Conservation (phyloP, 306 rosid genomes). For the Herpetospermum pedunculosum region DNA sequence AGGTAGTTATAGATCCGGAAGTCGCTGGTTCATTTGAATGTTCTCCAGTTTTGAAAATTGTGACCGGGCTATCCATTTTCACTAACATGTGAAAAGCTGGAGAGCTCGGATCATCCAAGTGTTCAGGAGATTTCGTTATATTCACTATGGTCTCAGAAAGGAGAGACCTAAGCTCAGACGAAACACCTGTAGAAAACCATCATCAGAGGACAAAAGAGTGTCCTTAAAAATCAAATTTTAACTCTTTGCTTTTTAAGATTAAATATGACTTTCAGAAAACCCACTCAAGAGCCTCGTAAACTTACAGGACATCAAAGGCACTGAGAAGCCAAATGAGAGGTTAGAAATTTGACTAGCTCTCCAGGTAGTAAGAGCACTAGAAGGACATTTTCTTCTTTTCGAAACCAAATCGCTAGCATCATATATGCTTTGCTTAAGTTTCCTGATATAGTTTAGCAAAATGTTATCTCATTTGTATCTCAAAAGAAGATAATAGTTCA, state of each 20-base stretch:
- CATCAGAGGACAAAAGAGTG: not conserved
- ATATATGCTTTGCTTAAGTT: constrained; percentile 26
- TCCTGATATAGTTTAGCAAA: constrained; percentile 36
- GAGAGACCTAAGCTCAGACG: constrained; percentile 30
- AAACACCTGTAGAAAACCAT: constrained; percentile 31
- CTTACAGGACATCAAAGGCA: constrained; percentile 58
- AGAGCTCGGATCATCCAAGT: not conserved
- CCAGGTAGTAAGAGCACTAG: constrained; percentile 22
- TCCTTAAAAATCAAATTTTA: not conserved
- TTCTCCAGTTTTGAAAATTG: constrained; percentile 4
- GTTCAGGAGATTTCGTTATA: not conserved
- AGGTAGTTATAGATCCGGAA: constrained; percentile 9
- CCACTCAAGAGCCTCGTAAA: constrained; percentile 2
- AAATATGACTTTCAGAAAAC: not conserved
- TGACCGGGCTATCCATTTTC: not conserved
- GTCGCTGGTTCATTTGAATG: constrained; percentile 16
- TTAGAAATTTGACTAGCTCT: constrained; percentile 20
- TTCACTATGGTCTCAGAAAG: constrained; percentile 27
- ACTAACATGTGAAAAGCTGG: not conserved
- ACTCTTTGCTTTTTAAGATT: not conserved
- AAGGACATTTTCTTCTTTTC: constrained; percentile 31
- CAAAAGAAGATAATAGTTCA: not conserved
- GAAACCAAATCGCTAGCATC: constrained; percentile 46
- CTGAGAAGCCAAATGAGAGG: constrained; percentile 33
- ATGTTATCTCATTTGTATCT: not conserved